Base-by-base conservation (phyloP, 345 rosid species). In the Cardiospermum halicacabum region DNA sequence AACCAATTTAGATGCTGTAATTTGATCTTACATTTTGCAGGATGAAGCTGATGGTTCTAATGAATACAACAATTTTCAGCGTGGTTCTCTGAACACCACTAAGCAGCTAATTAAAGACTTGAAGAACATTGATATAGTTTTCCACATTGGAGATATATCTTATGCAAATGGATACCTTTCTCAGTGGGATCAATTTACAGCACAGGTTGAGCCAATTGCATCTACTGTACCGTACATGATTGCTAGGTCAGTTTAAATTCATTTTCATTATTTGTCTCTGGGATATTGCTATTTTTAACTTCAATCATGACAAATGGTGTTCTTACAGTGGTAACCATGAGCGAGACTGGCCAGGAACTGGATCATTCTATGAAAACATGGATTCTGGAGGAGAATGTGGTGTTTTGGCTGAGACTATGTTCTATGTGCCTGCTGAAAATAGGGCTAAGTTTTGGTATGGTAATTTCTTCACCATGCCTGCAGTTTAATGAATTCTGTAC, bases 321-420 rank as follows among this genome's bases (percentile, higher is more conserved):
- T 36, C 36, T 50, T 76, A 40, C 71, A 88, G 95, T 7, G 89
- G 91, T 21, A 88, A 85, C 79, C 95, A 88, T 72, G 87, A 88
- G 58, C 87, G 91, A 36, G 89, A 83, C 78, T 85, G 87, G 87
- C 86, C 87, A 0, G 67, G 80, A 64, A 71, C 91, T 1, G 89
- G 86, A 58, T 88, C 91, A 11, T 88, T 88, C 77, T 85, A 85
- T 69, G 66, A 69, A 0, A 65, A 60, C 77, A 32, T 22, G 59
- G 95, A 88, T 63, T 88, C 91, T 58, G 95, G 95, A 32, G 91
- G 95, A 67, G 95, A 88, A 66, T 85, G 95, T 19, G 89, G 91
- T 49, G 89, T 85, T 57, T 75, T 81, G 69, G 87, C 87, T 25
- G 84, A 88, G 75, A 85, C 85, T 36, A 88, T 83, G 91, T 85